Evolutionary conservation across 2,329 filamentous ascomycete species (phyloP).

Genomic region (Periconia sp.): DNA sequence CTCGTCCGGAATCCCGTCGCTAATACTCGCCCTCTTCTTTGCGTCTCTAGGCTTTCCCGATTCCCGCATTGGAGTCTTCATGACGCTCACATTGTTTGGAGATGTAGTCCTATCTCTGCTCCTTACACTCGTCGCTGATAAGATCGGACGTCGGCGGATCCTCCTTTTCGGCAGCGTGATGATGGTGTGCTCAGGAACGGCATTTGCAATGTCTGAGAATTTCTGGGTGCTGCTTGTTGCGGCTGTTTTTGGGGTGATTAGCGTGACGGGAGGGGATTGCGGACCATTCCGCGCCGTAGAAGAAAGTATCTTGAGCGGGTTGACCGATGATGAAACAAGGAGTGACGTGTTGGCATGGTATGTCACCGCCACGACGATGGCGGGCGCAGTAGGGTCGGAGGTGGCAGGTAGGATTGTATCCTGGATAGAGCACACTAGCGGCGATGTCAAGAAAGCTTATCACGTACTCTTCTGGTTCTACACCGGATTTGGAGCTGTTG

Average conservation of each 20-base stretch:
- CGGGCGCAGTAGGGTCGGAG: constrained; percentile 40
- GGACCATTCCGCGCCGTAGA: constrained; percentile 45
- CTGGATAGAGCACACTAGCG: constrained; percentile 48
- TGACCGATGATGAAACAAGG: constrained; percentile 43
- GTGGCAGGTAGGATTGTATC: constrained; percentile 49
- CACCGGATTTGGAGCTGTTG: constrained; percentile 49
- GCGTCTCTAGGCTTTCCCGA: constrained; percentile 42
- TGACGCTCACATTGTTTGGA: constrained; percentile 49
- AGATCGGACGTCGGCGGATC: constrained; percentile 41
- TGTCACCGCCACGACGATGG: constrained; percentile 44
- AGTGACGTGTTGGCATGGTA: constrained; percentile 49
- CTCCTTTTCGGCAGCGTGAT: constrained; percentile 42
- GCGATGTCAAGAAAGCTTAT: constrained; percentile 43
- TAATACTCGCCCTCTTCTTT: constrained; percentile 48
- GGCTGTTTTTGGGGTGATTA: constrained; percentile 48
- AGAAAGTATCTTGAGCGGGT: constrained; percentile 43
- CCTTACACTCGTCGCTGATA: constrained; percentile 48
- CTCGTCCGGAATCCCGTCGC: constrained; percentile 42
- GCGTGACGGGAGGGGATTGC: constrained; percentile 42
- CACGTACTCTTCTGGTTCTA: constrained; percentile 53
- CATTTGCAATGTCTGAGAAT: constrained; percentile 43
- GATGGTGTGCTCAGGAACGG: constrained; percentile 45
- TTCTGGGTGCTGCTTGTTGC: constrained; percentile 46
- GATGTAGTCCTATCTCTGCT: constrained; percentile 45
- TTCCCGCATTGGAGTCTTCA: constrained; percentile 46